phyloP scores from a whole-genome alignment of 2,329 filamentous ascomycete species.

The Fusarium aywerte region DNA sequence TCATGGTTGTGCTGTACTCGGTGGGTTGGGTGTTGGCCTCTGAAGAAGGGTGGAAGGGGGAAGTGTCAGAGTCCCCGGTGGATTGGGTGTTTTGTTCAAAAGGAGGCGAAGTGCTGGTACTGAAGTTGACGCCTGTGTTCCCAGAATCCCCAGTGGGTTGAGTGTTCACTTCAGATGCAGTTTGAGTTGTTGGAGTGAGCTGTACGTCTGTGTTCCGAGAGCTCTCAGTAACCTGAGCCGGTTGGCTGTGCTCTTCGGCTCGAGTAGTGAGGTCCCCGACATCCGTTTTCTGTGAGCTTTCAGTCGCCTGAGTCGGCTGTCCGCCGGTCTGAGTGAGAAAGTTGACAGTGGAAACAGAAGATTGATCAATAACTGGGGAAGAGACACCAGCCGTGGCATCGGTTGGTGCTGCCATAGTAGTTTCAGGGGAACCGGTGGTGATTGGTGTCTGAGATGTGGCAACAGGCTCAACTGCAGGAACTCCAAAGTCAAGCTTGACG shows the following conservation, averaged over 20 bases:
- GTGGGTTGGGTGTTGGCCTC: too few relatives aligned
- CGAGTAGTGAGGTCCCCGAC: too few relatives aligned
- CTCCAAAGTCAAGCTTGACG: constrained; percentile 10
- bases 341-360: background rate
- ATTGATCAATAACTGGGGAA: background rate
- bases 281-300: background rate
- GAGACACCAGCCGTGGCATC: background rate
- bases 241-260: too few relatives aligned
- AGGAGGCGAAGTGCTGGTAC: background rate
- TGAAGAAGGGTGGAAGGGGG: too few relatives aligned
- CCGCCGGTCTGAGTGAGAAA: background rate
- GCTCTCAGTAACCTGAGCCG: too few relatives aligned
- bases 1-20: background rate
- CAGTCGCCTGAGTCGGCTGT: background rate
- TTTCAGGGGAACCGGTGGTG: background rate
- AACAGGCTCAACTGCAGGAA: rapidly evolving
- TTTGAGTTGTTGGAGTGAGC: too few relatives aligned
- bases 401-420: background rate
- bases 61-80: too few relatives aligned
- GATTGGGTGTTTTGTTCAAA: background rate
- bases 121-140: too few relatives aligned
- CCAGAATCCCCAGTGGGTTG: too few relatives aligned
- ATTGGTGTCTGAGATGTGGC: background rate
- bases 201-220: too few relatives aligned
- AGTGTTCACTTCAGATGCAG: too few relatives aligned